A percentile compares a stretch with the other conserved stretches of the same genome.
Evolutionary conservation across 2,329 filamentous ascomycete species (phyloP).

Genomic region (Colletotrichum spaethianum): DNA sequence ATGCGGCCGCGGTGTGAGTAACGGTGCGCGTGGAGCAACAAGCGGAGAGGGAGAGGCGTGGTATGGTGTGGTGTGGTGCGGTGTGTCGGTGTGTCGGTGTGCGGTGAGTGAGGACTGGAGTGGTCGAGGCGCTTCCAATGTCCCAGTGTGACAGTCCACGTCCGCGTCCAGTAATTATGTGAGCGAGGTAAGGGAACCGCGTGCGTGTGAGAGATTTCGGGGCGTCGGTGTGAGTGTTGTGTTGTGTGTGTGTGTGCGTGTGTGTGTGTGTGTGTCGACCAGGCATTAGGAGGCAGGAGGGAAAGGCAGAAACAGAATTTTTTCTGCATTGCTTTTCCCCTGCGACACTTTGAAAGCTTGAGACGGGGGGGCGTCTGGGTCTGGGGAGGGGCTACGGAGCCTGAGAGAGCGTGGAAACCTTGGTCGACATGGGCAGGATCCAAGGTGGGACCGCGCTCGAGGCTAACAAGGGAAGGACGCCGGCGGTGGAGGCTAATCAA

Average conservation of each 20-base stretch:
- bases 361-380: conserved; percentile 8
- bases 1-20: conserved; percentile 22
- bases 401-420: conserved; percentile 20
- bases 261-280: conserved; percentile 26
- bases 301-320: conserved; percentile 32
- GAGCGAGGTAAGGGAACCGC: conserved; percentile 6
- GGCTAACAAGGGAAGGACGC: conserved; percentile 28
- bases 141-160: conserved; percentile 1
- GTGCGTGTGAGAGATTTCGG: conserved; percentile 7
- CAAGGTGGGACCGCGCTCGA: conserved; percentile 16
- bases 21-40: conserved; percentile 38
- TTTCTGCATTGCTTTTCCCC: conserved; percentile 26
- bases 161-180: conserved; percentile 3
- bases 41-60: conserved; percentile 19
- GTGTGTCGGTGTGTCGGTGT: conserved; percentile 4
- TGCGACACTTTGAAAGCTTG: conserved; percentile 1
- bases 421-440: conserved; percentile 14
- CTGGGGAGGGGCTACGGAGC: conserved; percentile 23
- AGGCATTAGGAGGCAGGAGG: conserved; percentile 20
- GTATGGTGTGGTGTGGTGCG: too few relatives aligned
- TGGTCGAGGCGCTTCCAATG: not conserved
- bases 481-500: conserved; percentile 8
- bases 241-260: conserved; percentile 19
- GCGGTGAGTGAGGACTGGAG: not conserved
- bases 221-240: conserved; percentile 14